A percentile compares a stretch with the other conserved stretches of the same genome.
Evolutionary conservation across 768 basidiomycete genomes (phyloP).

Genomic region (Pleurotus eryngii): DNA sequence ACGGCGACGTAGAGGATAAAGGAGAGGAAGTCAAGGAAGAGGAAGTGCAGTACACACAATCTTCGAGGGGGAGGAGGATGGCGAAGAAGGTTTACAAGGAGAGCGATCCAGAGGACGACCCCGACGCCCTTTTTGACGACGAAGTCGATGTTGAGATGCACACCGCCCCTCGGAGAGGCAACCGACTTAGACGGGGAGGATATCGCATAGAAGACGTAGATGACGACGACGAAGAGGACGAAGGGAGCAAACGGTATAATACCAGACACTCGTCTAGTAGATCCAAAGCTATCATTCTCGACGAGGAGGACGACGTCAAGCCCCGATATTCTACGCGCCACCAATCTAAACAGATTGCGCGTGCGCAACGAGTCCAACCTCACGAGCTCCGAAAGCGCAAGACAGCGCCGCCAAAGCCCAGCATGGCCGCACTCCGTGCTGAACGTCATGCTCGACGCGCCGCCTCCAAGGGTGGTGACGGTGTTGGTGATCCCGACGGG

Average conservation of each 20-base stretch:
- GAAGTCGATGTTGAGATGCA: conserved; percentile 19
- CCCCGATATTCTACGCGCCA: conserved; percentile 37
- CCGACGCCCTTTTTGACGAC: conserved; percentile 26
- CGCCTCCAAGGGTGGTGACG: conserved; percentile 9
- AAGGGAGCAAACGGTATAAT: conserved; percentile 2
- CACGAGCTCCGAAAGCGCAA: conserved; percentile 13
- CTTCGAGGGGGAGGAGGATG: conserved; percentile 39
- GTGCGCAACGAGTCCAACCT: conserved; percentile 13
- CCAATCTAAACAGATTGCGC: conserved; percentile 29
- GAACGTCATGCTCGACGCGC: conserved; percentile 26
- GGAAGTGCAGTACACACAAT: conserved; percentile 19
- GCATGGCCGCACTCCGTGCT: conserved; percentile 20
- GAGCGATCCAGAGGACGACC: conserved; percentile 39
- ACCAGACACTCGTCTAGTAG: conserved; percentile 15
- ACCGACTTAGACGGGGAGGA: conserved; percentile 19
- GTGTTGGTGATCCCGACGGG: conserved; percentile 31
- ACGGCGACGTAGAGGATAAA: conserved; percentile 17
- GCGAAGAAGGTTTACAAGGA: conserved; percentile 41
- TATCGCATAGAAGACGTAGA: conserved; percentile 19
- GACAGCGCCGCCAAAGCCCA: conserved; percentile 11
- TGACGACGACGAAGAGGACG: conserved; percentile 19
- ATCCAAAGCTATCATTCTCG: conserved; percentile 34
- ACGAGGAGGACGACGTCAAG: conserved; percentile 42
- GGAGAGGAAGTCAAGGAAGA: conserved; percentile 24
- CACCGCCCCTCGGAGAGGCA: conserved; percentile 17